Conservation (phyloP, 495 filamentous ascomycete genomes). For the Aspergillus nidulans region DNA sequence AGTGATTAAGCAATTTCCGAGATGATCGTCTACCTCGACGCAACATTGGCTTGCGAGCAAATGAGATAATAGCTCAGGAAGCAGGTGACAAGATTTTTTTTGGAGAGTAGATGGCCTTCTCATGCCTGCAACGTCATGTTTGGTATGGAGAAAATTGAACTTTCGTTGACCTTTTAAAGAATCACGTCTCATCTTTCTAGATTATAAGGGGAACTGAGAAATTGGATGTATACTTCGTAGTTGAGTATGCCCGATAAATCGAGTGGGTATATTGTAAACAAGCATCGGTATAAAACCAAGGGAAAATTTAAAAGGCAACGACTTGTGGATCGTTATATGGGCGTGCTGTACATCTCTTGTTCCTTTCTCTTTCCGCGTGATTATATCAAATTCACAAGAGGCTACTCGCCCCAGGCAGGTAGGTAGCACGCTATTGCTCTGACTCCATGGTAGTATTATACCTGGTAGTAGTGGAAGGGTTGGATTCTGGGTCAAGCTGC, state of each 20-base stretch:
- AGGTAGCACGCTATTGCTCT: not conserved
- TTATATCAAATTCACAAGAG: not conserved
- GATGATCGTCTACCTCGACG: conserved; percentile 7
- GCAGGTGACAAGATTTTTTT: conserved; percentile 5
- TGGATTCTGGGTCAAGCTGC: conserved; percentile 12
- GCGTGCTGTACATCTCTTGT: conserved; percentile 11
- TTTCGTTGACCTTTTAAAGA: conserved; percentile 2
- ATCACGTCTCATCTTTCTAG: not conserved
- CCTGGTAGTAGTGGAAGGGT: not conserved
- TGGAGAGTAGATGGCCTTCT: not conserved
- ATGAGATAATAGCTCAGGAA: conserved; percentile 16
- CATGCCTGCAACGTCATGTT: conserved; percentile 22
- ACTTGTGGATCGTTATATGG: not conserved
- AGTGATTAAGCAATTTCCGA: conserved; percentile 3
- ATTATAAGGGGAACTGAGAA: not conserved
- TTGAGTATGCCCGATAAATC: not conserved
- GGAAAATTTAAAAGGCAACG: not conserved
- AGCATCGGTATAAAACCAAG: not conserved
- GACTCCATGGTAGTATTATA: not conserved
- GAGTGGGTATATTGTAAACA: not conserved
- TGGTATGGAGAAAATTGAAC: conserved; percentile 28
- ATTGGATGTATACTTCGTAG: not conserved
- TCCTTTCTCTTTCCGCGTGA: not conserved
- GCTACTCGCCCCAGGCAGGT: not conserved
- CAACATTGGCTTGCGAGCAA: conserved; percentile 17